Evolutionary conservation across 345 rosid species (phyloP).

Genomic region (Citrus cavaleriei): DNA sequence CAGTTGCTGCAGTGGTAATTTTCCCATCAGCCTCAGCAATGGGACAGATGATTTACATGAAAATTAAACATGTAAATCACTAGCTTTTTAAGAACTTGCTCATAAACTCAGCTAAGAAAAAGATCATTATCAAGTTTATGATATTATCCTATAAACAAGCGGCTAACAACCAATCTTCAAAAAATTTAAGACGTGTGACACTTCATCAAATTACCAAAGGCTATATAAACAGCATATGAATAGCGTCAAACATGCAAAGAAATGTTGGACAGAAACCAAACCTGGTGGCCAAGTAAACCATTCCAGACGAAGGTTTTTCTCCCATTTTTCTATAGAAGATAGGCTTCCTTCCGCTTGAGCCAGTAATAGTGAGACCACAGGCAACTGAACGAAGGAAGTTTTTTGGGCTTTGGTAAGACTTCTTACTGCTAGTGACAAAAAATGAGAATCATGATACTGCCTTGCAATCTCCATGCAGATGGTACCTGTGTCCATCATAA

Average conservation of each 20-base stretch:
- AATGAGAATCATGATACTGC: constrained; percentile 43
- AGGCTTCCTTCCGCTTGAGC: constrained; percentile 95
- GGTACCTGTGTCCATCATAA: constrained; percentile 42
- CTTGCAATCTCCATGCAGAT: constrained; percentile 73
- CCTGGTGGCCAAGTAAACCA: constrained; percentile 98
- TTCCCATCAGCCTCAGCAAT: background rate
- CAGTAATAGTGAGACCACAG: constrained; percentile 60
- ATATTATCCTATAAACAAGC: background rate
- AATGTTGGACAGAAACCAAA: constrained; percentile 19
- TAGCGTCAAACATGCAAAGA: background rate
- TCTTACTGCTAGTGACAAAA: constrained; percentile 55
- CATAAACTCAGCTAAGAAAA: background rate
- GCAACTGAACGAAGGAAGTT: constrained; percentile 45
- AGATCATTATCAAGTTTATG: background rate
- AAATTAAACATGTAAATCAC: background rate
- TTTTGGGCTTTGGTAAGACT: constrained; percentile 60
- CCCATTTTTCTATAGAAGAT: constrained; percentile 73
- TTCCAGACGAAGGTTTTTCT: constrained; percentile 68
- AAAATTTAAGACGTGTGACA: background rate
- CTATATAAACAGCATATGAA: background rate
- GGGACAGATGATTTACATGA: background rate
- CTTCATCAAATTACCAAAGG: background rate
- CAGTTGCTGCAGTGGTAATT: background rate
- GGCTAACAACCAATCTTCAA: too few relatives aligned
- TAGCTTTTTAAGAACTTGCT: background rate